Evolutionary conservation across 2,329 filamentous ascomycete species (phyloP), one percentile per base, ranked within the genome.

Genomic region (Venturia aucupariae): DNA sequence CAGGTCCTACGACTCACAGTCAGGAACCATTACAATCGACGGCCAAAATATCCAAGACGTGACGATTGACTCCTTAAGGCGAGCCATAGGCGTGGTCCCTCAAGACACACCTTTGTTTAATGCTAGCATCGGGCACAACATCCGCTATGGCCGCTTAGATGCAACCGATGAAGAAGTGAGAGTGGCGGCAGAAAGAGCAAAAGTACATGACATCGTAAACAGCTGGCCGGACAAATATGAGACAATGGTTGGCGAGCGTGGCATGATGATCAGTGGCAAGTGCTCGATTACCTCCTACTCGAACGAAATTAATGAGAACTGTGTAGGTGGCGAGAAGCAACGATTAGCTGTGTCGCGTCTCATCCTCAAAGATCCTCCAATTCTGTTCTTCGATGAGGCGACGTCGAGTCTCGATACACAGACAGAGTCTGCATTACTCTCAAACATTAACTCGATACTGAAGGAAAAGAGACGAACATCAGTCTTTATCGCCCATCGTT

Each of bases 61-160:
- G 1, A 87, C 82, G 13, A 76, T 97, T 1, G 90, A 95, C 63
- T 95, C 90, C 42, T 80, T 99, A 35, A 86, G 94, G 7, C 85
- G 85, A 68, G 84, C 89, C 2, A 97, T 99, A 68, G 94, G 94
- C 27, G 93, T 99, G 19, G 94, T 99, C 0, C 94, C 94, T 0
- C 95, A 99, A 74, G 94, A 99, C 70, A 97, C 94, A 0, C 92
- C 94, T 0, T 81, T 99, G 0, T 99, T 99, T 81, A 99, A 99
- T 74, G 92, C 96, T 72, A 94, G 92, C 0, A 93, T 99, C 65
- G 89, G 90, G 72, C 91, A 97, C 75, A 99, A 99, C 74, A 96
- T 99, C 71, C 88, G 86, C 67, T 99, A 99, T 74, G 94, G 94
- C 61, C 85, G 89, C 68, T 84, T 97, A 67, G 84, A 86, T 59